phyloP scores from a whole-genome alignment of 768 basidiomycete species.

The Holtermanniella nyarrowii region DNA sequence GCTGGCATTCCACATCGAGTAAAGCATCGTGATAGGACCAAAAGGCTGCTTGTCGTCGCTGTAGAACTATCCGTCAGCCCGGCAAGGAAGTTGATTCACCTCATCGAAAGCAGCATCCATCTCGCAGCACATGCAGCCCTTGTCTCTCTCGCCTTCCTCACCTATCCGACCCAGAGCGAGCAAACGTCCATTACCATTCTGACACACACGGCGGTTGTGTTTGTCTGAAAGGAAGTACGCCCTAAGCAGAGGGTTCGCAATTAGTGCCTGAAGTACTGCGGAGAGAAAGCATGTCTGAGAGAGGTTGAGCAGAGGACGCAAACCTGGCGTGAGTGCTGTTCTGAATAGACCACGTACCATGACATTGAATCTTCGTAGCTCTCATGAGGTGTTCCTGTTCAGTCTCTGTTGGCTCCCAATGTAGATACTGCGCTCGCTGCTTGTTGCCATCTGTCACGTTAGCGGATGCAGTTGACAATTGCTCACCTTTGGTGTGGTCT shows the following conservation, averaged over 20 bases:
- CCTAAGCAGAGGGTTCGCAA: conserved; percentile 79
- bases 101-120: conserved; percentile 59
- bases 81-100: conserved; percentile 12
- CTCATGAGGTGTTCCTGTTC: conserved; percentile 48
- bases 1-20: conserved; percentile 68
- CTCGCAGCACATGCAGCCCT: conserved; percentile 73
- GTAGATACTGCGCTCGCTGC: conserved; percentile 46
- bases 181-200: conserved; percentile 15
- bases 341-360: conserved; percentile 49
- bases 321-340: conserved; percentile 45
- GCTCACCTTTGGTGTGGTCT: conserved; percentile 15
- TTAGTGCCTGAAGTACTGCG: conserved; percentile 75
- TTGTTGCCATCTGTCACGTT: conserved; percentile 41
- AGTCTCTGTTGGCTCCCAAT: conserved; percentile 47
- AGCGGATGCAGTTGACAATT: conserved; percentile 8
- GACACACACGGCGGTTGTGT: conserved; percentile 53
- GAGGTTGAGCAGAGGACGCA: conserved; percentile 75
- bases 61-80: conserved; percentile 40
- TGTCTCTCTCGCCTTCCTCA: conserved; percentile 37
- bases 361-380: conserved; percentile 54
- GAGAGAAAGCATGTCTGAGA: conserved; percentile 93
- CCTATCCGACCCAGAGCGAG: conserved; percentile 32
- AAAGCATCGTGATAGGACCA: conserved; percentile 72
- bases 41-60: conserved; percentile 52
- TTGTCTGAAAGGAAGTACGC: conserved; percentile 84